Evolutionary conservation across 2,329 filamentous ascomycete species (phyloP).

Genomic region (Scedosporium apiospermum): DNA sequence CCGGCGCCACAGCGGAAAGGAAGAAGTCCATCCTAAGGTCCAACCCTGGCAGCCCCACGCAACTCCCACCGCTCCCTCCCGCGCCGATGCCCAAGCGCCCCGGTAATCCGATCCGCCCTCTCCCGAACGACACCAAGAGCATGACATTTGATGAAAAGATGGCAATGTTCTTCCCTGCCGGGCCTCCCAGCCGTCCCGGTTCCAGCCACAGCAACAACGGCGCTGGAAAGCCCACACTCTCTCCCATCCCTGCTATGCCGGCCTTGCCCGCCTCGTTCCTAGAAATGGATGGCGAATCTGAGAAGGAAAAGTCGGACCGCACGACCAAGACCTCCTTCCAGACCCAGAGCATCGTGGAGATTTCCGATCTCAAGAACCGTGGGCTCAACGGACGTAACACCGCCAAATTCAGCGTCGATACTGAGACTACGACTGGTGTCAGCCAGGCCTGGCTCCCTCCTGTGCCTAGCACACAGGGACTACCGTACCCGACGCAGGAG

Average conservation of each 20-base stretch:
- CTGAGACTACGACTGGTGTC: slow-evolving; percentile 10
- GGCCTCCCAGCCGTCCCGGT: slow-evolving; percentile 13
- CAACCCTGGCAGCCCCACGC: slow-evolving; percentile 34
- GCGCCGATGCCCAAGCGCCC: slow-evolving; percentile 27
- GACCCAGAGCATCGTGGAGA: slow-evolving; percentile 30
- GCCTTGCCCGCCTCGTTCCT: slow-evolving; percentile 23
- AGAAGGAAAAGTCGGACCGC: slow-evolving; percentile 20
- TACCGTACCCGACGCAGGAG: slow-evolving; percentile 11
- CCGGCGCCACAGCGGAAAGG: slow-evolving; percentile 33
- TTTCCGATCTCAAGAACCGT: slow-evolving; percentile 19
- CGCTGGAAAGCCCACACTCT: slow-evolving; percentile 8
- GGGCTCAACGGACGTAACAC: slow-evolving; percentile 10
- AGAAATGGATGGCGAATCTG: slow-evolving; percentile 23
- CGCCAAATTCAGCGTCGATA: slow-evolving; percentile 21
- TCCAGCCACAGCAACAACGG: not conserved
- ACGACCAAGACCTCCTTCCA: slow-evolving; percentile 27
- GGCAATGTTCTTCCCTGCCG: slow-evolving; percentile 34
- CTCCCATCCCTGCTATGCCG: slow-evolving; percentile 33
- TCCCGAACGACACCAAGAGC: slow-evolving; percentile 44
- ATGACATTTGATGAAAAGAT: slow-evolving; percentile 53
- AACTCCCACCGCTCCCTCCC: slow-evolving; percentile 42
- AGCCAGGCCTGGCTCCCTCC: slow-evolving; percentile 27
- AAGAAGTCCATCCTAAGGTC: slow-evolving; percentile 36
- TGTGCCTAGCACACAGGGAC: slow-evolving; percentile 12
- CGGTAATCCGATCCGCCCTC: slow-evolving; percentile 23